Conservation (phyloP, 2,329 filamentous ascomycete genomes). For the Ophidiomyces ophidiicola region DNA sequence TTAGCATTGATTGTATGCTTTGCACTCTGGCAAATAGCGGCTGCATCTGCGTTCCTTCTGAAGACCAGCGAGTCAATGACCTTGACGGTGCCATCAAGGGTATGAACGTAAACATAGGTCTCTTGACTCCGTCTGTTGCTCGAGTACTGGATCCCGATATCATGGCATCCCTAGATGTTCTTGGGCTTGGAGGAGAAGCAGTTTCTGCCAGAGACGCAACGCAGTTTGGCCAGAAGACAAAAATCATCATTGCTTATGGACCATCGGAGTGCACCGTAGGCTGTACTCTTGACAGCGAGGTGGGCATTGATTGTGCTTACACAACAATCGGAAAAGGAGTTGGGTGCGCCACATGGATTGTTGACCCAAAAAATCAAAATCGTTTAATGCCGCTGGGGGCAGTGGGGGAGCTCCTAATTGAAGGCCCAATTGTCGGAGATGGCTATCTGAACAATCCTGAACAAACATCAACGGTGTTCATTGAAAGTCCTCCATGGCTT, state of each 20-base stretch:
- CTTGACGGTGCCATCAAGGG: constrained; percentile 39
- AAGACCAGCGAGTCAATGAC: constrained; percentile 38
- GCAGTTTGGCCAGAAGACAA: constrained; percentile 32
- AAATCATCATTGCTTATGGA: constrained; percentile 36
- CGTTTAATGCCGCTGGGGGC: constrained; percentile 43
- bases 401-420: constrained; percentile 48
- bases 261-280: constrained; percentile 35
- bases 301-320: constrained; percentile 25
- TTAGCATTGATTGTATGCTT: constrained; percentile 12
- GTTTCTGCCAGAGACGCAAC: constrained; percentile 31
- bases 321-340: constrained; percentile 27
- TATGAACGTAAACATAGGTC: constrained; percentile 43
- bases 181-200: constrained; percentile 37
- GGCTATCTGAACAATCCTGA: constrained; percentile 24
- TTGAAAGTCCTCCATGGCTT: constrained; percentile 33
- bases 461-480: constrained; percentile 44
- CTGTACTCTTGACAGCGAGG: constrained; percentile 29
- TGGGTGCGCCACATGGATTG: constrained; percentile 26
- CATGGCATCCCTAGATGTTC: constrained; percentile 30
- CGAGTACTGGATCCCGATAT: constrained; percentile 33
- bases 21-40: constrained; percentile 45
- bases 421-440: constrained; percentile 41
- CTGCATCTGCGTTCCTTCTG: constrained; percentile 47
- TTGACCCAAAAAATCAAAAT: constrained; percentile 24
- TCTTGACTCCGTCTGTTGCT: constrained; percentile 51